phyloP scores from a whole-genome alignment of 768 basidiomycete genomes.

The Rubroboletus pulcherrimus region DNA sequence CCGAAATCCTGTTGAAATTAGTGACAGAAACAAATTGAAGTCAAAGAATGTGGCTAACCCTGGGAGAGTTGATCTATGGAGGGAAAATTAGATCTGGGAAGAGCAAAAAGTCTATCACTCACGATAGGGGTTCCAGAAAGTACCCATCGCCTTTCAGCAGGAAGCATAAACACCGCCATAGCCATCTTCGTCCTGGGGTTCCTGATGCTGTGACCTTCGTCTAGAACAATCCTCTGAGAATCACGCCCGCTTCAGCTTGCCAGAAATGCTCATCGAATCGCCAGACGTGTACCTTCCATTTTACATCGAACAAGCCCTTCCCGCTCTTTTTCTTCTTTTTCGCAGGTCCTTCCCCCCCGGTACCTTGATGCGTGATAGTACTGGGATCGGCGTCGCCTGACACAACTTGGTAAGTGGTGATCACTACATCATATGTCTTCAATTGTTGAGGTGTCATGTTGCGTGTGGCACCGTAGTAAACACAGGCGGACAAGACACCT shows the following conservation, averaged over 20 bases:
- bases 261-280: background rate
- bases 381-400: conserved; percentile 45
- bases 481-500: conserved; percentile 48
- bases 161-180: conserved; percentile 56
- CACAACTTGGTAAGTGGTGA: conserved; percentile 81
- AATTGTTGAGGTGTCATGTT: conserved; percentile 55
- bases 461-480: conserved; percentile 74
- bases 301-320: conserved; percentile 58
- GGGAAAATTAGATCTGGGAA: background rate
- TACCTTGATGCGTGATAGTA: conserved; percentile 3
- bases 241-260: background rate
- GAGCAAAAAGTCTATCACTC: conserved; percentile 28
- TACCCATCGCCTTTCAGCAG: conserved; percentile 74
- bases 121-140: conserved; percentile 89
- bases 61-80: conserved; percentile 72
- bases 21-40: background rate
- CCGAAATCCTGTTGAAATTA: conserved; percentile 68
- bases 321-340: conserved; percentile 59
- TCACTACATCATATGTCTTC: conserved; percentile 68
- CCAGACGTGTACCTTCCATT: conserved; percentile 66
- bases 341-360: conserved; percentile 27
- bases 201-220: conserved; percentile 86
- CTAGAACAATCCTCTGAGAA: conserved; percentile 68
- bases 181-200: conserved; percentile 88
- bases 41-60: conserved; percentile 34